Base-by-base conservation (phyloP, 192 early-diverging fungal species). In the Linnemannia elongata region DNA sequence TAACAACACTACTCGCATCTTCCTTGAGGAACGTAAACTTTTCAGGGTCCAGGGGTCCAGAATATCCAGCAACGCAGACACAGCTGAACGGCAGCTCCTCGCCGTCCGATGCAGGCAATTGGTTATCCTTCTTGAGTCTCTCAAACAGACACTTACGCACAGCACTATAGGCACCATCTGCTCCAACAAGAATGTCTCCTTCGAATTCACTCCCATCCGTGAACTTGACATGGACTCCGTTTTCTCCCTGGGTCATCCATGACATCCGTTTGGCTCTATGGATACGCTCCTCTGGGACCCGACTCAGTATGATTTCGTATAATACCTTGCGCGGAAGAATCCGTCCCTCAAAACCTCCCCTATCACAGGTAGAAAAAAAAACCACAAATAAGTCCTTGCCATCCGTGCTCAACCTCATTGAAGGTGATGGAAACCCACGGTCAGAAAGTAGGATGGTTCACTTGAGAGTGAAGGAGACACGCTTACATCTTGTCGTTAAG, bases 131-230 rank as follows among this genome's bases (percentile, higher is more conserved):
- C 54, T 66, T 57, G 7, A 83, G 55, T 4, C 41, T 27, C 8
- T 72, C n/a, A 52, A 74, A 83, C 6, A 78, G 18, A 44, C 55
- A 39, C 70, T 83, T 72, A 5, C 82, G 76, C 18, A 83, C 76
- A 1, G 42, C 69, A 30, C 75, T 77, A 39, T 78, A 72, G 1
- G 75, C 74, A 3, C 81, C 81, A 35, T 82, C 81, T n/a, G 75
- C 74, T 7, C 81, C 81, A 0, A 82, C 82, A n/a, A 83, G 57
- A 12, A 83, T 73, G 35, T 77, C 71, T 18, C 82, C 82, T 13
- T 83, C 71, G 24, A 36, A 6, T 3, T 38, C 49, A 1, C 44
- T 30, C 9, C 47, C 47, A 20, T 83, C 76, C 0, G 82, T 44
- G 41, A 55, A 83, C 6, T 35, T 57, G 44, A 76, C 35, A 57